phyloP scores from a whole-genome alignment of 306 rosid genomes.

The Ceratonia siliqua region DNA sequence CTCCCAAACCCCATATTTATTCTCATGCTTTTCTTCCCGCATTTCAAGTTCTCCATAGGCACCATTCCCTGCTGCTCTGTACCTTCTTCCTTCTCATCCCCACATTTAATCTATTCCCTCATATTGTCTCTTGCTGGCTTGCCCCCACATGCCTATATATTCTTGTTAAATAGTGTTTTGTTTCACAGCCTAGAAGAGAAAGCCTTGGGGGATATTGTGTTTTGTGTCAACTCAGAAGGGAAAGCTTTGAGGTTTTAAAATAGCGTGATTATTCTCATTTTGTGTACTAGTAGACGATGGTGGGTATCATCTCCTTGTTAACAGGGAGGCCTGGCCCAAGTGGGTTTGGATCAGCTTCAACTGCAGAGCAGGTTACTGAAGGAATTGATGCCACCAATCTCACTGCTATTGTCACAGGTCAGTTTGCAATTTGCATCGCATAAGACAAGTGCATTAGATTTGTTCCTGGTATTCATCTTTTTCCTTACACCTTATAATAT shows the following conservation, averaged over 20 bases:
- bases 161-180: neutral
- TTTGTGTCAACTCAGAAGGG: neutral
- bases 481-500: neutral
- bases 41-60: neutral
- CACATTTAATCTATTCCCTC: neutral
- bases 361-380: constrained; percentile 74
- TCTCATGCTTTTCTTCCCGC: constrained; percentile 10
- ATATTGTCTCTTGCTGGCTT: neutral
- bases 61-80: neutral
- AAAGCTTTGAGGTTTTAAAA: neutral
- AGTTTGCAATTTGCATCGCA: neutral
- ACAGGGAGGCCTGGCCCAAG: constrained; percentile 76
- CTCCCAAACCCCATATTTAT: neutral
- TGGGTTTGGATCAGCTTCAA: constrained; percentile 91
- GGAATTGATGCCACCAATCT: constrained; percentile 73
- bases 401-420: constrained; percentile 85
- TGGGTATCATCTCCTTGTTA: constrained; percentile 54
- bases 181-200: neutral
- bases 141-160: neutral
- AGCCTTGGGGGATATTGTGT: constrained; percentile 5
- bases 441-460: neutral
- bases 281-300: constrained; percentile 15
- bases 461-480: neutral
- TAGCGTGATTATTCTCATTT: neutral
- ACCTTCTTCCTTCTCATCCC: neutral